Evolutionary conservation across 1,139 yeast species (phyloP).

Genomic region (Suhomyces guaymorum): DNA sequence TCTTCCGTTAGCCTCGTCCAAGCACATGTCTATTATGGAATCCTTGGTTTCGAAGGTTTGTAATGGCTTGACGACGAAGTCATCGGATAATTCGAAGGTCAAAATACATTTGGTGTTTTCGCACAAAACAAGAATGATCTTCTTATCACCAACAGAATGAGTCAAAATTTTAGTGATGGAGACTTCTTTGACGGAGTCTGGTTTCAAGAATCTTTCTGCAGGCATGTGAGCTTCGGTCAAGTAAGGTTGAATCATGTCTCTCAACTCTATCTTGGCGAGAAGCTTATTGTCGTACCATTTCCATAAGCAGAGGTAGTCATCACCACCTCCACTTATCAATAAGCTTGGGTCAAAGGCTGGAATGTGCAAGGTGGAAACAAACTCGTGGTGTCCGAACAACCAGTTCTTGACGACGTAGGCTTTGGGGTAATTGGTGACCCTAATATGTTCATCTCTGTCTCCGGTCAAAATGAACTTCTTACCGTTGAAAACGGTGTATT

Average conservation of each 20-base stretch:
- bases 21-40: conserved; percentile 31
- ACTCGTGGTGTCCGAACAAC: conserved; percentile 86
- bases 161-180: conserved; percentile 52
- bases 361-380: conserved; percentile 62
- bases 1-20: conserved; percentile 18
- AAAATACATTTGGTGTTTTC: conserved; percentile 60
- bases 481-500: conserved; percentile 44
- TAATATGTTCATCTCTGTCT: conserved; percentile 95
- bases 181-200: conserved; percentile 52
- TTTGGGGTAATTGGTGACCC: conserved; percentile 81
- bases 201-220: conserved; percentile 64
- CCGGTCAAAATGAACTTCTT: conserved; percentile 69
- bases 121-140: conserved; percentile 46
- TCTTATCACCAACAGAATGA: conserved; percentile 17
- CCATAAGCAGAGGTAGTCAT: conserved; percentile 75
- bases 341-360: conserved; percentile 48
- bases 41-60: conserved; percentile 29
- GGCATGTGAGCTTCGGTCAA: conserved; percentile 63
- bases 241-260: conserved; percentile 48
- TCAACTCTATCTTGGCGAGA: conserved; percentile 51
- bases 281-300: conserved; percentile 60
- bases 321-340: conserved; percentile 90
- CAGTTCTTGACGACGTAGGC: conserved; percentile 76
- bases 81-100: conserved; percentile 37
- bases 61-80: conserved; percentile 21